These are phyloP conservation scores for Xylariaceae sp. DNA, from an alignment of 2,329 filamentous ascomycete genomes.

Conservation along the genomic window DNA sequence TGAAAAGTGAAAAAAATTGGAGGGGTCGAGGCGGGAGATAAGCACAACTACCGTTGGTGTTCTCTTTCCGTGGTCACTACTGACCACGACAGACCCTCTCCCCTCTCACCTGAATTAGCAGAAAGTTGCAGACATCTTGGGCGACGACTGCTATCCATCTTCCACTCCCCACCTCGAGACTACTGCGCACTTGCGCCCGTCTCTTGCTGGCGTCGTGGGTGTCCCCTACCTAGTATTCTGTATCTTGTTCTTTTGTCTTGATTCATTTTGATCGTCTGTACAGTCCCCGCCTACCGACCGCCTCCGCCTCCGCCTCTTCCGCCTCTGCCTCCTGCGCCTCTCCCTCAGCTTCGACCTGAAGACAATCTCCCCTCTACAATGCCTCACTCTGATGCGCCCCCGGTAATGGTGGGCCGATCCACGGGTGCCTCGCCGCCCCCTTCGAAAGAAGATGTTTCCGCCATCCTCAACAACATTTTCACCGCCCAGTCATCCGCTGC, in stretches of 20 bases:
- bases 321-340: constrained; percentile 2
- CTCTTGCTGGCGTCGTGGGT: constrained; percentile 4
- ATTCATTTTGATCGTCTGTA: not conserved
- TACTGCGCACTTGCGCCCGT: constrained; percentile 14
- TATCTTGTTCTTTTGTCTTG: not conserved
- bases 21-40: constrained; percentile 21
- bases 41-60: constrained; percentile 15
- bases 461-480: constrained; percentile 63
- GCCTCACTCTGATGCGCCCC: constrained; percentile 47
- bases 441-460: constrained; percentile 59
- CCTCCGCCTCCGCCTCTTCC: not conserved
- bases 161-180: constrained; percentile 14
- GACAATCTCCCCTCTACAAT: constrained; percentile 28
- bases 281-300: constrained; percentile 1
- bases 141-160: constrained; percentile 14
- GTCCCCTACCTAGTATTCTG: not conserved
- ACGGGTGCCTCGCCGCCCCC: constrained; percentile 49
- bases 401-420: constrained; percentile 42
- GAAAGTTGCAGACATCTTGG: constrained; percentile 15
- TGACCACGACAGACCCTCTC: not conserved
- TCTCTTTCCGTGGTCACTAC: not conserved
- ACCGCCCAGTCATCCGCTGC: constrained; percentile 61
- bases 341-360: not conserved
- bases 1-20: constrained; percentile 19
- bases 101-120: constrained; percentile 1